phyloP scores from a whole-genome alignment of 441 rosid genomes.

The Macaranga tanarius region DNA sequence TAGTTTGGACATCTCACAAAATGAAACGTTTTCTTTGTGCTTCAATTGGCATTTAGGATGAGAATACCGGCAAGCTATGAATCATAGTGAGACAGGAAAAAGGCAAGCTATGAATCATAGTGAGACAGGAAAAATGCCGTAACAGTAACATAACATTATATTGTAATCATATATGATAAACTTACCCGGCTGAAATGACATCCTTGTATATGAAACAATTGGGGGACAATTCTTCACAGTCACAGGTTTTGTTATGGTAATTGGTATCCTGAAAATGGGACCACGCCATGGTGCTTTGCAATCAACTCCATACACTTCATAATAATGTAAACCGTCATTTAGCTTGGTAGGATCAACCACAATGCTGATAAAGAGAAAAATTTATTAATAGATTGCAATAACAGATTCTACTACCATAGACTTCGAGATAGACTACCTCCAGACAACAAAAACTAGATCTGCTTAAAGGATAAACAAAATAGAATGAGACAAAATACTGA shows the following conservation, averaged over 20 bases:
- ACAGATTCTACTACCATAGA: neutral
- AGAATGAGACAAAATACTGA: slow-evolving; percentile 7
- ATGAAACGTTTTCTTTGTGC: neutral
- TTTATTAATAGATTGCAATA: slow-evolving; percentile 15
- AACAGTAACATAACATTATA: neutral
- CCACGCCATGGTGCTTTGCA: slow-evolving; percentile 98
- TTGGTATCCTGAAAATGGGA: slow-evolving; percentile 83
- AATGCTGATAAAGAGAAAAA: slow-evolving; percentile 55
- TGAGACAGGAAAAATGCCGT: neutral
- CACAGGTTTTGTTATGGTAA: slow-evolving; percentile 85
- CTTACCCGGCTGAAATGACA: slow-evolving; percentile 92
- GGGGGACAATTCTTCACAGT: slow-evolving; percentile 66
- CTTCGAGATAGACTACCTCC: neutral
- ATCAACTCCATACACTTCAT: slow-evolving; percentile 91
- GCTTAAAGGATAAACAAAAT: slow-evolving; percentile 9
- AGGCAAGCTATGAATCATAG: neutral
- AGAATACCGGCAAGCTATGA: neutral
- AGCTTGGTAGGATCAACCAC: slow-evolving; percentile 94
- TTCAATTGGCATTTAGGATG: neutral
- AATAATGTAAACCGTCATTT: slow-evolving; percentile 80
- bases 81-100: neutral
- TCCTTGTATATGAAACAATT: slow-evolving; percentile 57
- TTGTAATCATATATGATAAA: neutral
- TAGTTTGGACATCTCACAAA: neutral
- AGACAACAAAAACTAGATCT: slow-evolving; percentile 15